These are phyloP conservation scores for Plasmodium knowlesi DNA, from an alignment of 169 alveolate genomes.

Conservation along the genomic window DNA sequence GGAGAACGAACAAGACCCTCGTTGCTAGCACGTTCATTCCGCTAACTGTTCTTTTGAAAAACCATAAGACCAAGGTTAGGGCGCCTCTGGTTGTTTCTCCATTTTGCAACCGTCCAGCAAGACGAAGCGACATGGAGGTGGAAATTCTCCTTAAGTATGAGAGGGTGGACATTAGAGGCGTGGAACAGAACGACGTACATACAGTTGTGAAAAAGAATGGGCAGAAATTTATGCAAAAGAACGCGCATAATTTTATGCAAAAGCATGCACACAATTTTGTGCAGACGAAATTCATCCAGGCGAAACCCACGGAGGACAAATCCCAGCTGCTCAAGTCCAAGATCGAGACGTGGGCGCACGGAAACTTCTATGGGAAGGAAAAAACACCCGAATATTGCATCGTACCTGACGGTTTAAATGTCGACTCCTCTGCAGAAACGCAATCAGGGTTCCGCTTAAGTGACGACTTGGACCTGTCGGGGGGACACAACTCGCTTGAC, in stretches of 20 bases:
- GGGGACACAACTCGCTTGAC: slow-evolving; percentile 7
- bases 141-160: slow-evolving; percentile 47
- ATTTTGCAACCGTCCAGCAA: slow-evolving; percentile 1
- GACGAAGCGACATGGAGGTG: background rate
- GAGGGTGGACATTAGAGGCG: background rate
- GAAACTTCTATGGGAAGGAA: background rate
- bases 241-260: background rate
- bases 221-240: background rate
- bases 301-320: background rate
- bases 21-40: slow-evolving; percentile 57
- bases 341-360: background rate
- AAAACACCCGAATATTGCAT: background rate
- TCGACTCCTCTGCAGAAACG: background rate
- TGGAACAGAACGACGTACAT: no score
- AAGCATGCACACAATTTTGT: no score
- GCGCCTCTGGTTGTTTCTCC: slow-evolving; percentile 32
- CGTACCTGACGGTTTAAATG: background rate
- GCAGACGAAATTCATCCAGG: background rate
- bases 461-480: background rate
- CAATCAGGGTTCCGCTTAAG: background rate
- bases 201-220: background rate
- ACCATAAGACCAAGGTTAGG: slow-evolving; percentile 16
- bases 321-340: background rate
- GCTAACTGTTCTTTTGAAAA: slow-evolving; percentile 18
- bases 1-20: background rate